Base-by-base conservation (phyloP, 306 rosid species). In the Pachyrhizus erosus region DNA sequence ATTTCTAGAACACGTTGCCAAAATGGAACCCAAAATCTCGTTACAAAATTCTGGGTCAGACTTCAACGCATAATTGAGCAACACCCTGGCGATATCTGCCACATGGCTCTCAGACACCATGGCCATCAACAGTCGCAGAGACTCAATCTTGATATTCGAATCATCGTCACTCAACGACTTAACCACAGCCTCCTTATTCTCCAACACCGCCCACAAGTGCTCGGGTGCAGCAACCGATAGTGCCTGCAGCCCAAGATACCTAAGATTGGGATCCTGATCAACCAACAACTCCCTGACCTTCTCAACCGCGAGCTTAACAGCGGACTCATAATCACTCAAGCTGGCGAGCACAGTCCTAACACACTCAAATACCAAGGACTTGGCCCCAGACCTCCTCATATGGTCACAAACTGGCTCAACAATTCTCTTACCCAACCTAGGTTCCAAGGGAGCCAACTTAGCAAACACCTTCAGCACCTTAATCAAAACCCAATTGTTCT, bases 401-500 rank as follows among this genome's bases (percentile, higher is more conserved):
- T 76, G 91, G 17, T 92, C 97, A 46, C 94, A 91, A 81, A 94
- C 64, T 0, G 98, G 97, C 64, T 94, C 97, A 34, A 92, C 93
- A 80, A 94, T 85, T 83, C 87, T 89, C 84, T 88, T 94, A 0
- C 89, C 97, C 84, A 94, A 72, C 89, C 97, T 90, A 3, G 91
- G 91, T 70, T 96, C 99, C 8, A 96, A 74, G 31, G 91, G 92
- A 15, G 88, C 98, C 89, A 96, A 84, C 80, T 88, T 89, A 0
- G 93, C 80, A 77, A 96, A 96, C 42, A 96, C 91, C 87, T 93
- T 96, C 45, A 96, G 69, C 79, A 88, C 88, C 90, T 96, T 96
- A 34, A 96, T 96, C 60, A 93, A 52, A 64, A 96, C 86, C 99
- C 98, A 96, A 76, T 93, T 96, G 82, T 96, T 96, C 92, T 85